Evolutionary conservation across 1,284 basidiomycete species (phyloP).

Genomic region (Ganoderma sinense): DNA sequence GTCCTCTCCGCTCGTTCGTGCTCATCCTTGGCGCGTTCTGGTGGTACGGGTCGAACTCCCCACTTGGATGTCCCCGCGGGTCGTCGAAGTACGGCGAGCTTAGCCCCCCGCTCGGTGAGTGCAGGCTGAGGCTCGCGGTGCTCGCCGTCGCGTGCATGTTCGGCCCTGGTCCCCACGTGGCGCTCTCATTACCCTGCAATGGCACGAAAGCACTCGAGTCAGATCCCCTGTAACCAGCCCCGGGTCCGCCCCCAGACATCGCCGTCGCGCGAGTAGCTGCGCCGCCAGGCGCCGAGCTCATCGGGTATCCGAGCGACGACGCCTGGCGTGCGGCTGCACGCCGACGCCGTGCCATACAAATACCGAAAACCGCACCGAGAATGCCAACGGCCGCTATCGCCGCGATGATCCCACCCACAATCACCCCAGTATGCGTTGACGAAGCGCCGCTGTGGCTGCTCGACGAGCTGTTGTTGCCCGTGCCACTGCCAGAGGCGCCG

Average conservation of each 20-base stretch:
- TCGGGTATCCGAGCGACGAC: constrained; percentile 43
- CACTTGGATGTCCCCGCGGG: constrained; percentile 31
- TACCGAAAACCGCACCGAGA: constrained; percentile 55
- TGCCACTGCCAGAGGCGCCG: constrained; percentile 41
- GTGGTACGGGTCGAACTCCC: constrained; percentile 42
- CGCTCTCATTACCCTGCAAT: constrained; percentile 60
- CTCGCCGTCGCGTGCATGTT: constrained; percentile 46
- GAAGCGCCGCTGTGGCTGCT: constrained; percentile 27
- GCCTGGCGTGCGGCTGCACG: constrained; percentile 45
- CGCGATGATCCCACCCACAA: constrained; percentile 61
- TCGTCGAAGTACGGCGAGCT: constrained; percentile 54
- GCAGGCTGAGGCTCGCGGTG: constrained; percentile 45
- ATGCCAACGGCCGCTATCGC: constrained; percentile 55
- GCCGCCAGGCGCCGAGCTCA: constrained; percentile 44
- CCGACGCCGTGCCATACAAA: constrained; percentile 54
- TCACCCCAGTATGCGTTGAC: constrained; percentile 48
- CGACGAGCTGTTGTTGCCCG: constrained; percentile 15
- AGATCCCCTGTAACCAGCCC: constrained; percentile 47
- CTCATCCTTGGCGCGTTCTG: constrained; percentile 32
- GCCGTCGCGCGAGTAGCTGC: constrained; percentile 28
- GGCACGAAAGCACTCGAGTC: constrained; percentile 69
- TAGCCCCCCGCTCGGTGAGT: no score
- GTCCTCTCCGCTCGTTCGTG: constrained; percentile 26
- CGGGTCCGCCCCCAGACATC: constrained; percentile 17
- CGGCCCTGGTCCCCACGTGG: constrained; percentile 40